Evolutionary conservation across 495 filamentous ascomycete genomes (phyloP), one percentile per base, ranked within the genome.

Genomic region (Talaromyces trachyspermus): DNA sequence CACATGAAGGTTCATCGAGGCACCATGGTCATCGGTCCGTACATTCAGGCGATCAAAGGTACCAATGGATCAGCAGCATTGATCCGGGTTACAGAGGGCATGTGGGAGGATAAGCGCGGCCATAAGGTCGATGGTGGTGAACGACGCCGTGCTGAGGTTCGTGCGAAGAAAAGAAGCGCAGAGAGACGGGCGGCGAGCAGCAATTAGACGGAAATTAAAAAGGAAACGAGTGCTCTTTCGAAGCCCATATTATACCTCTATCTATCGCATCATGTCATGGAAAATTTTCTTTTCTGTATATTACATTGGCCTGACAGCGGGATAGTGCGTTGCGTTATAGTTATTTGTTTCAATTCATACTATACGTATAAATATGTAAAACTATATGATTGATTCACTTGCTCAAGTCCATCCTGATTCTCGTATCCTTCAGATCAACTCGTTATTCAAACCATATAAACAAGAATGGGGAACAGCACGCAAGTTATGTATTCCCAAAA

Each of bases 111-210:
- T 51, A 75, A 66, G 57, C 74, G 85, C 48, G 92, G 92, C 30
- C 77, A 79, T 37, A 98, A 97, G 79, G 78, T 96, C 50, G 92
- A 98, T 73, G 92, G 92, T 57, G 92, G 92, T 74, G 92, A 98
- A 70, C 79, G 92, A 61, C 79, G 94, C 62, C 81, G 77, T 66
- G 83, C 81, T 14, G 85, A 95, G 68, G 83, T 97, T 36, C 73
- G 88, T 59, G 76, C 81, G 20, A 88, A 86, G 74, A 75, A 76
- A 58, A 57, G 70, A 40, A 60, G 70, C 33, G 71, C 76, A 42
- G 71, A 74, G 48, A 66, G 63, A 49, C 70, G 63, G 48, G 70
- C 68, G 43, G 68, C 59, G 22, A 63, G 36, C n/a, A n/a, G n/a
- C n/a, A n/a, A n/a, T n/a, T n/a, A n/a, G n/a, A n/a, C n/a, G 42